Evolutionary conservation across 1,139 yeast genomes (phyloP), one percentile per base, ranked within the genome.

Genomic region (Blastobotrys apis): DNA sequence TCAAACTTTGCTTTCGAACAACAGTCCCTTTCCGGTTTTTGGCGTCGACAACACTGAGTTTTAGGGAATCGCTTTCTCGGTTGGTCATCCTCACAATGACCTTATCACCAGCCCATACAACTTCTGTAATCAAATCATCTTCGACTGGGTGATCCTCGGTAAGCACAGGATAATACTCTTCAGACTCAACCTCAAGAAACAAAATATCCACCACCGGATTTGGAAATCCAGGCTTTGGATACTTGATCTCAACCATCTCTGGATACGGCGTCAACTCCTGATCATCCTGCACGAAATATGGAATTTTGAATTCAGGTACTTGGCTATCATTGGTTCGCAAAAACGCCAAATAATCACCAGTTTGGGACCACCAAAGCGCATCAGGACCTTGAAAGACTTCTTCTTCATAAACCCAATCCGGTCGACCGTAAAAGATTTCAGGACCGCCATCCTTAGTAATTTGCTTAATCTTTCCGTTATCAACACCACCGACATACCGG

Each of bases 391-490:
- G 72, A 4, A 82, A 63, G 0, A 92, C 88, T 58, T 94, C 98
- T 57, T 94, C 98, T 62, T 92, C 98, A 59, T 92, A 92, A 0
- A 92, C 86, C 98, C 98, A 92, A 58, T 92, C 98, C 0, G 97
- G 84, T 50, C 79, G 82, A 0, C 95, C 99, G 59, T 92, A 87
- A 55, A 80, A 77, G n/a, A 86, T 69, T 37, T 74, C 66, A 0
- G 63, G 63, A 4, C 83, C 75, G 0, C 97, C 97, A 56, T 80
- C 88, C 2, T 57, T 48, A 0, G 97, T 87, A 10, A 92, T 65
- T 55, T 70, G 74, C 0, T 50, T 55, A 4, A 67, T 54, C 2
- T 60, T 48, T 12, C 53, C 44, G 31, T 51, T 56, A 12, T 51
- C 43, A 4, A 39, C 49, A 10, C 52, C 50, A 21, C 57, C 55